Conservation (phyloP, 2,329 filamentous ascomycete species). For the Epichloe sp. region DNA sequence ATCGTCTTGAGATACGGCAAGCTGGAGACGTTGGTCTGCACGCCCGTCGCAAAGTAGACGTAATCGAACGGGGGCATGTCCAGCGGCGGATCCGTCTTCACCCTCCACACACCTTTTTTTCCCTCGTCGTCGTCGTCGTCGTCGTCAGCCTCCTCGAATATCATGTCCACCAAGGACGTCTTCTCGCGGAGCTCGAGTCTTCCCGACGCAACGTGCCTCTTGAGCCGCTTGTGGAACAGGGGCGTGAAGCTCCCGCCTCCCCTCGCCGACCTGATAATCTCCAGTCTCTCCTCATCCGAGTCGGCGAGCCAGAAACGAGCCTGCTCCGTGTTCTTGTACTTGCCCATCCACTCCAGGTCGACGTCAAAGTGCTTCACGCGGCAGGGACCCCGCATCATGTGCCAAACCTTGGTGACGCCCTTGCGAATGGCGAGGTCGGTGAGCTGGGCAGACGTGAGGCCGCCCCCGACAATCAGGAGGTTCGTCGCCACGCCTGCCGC, state of each 20-base stretch:
- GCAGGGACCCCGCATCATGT: conserved; percentile 49
- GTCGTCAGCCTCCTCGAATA: conserved; percentile 31
- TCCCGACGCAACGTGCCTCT: conserved; percentile 39
- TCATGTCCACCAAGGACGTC: conserved; percentile 40
- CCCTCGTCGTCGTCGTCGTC: conserved; percentile 5
- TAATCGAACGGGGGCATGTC: conserved; percentile 48
- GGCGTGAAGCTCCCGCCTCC: conserved; percentile 69
- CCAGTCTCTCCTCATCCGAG: conserved; percentile 52
- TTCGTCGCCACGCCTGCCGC: conserved; percentile 38
- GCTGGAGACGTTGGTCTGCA: conserved; percentile 46
- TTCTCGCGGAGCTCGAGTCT: conserved; percentile 42
- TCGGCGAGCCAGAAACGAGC: conserved; percentile 67
- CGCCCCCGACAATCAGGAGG: conserved; percentile 60
- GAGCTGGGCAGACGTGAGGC: conserved; percentile 63
- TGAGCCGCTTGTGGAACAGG: conserved; percentile 51
- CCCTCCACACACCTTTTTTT: conserved; percentile 19
- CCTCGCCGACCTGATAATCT: conserved; percentile 52
- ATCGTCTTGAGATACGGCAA: conserved; percentile 51
- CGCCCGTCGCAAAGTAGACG: conserved; percentile 65
- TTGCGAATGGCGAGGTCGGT: conserved; percentile 50
- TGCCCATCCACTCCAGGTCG: conserved; percentile 65
- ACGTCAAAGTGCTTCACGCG: conserved; percentile 68
- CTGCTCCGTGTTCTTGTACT: conserved; percentile 67
- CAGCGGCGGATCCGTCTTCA: conserved; percentile 40
- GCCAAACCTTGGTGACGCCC: conserved; percentile 55